These are phyloP conservation scores for Neurospora intermedia DNA, from an alignment of 495 filamentous ascomycete species.

Conservation along the genomic window DNA sequence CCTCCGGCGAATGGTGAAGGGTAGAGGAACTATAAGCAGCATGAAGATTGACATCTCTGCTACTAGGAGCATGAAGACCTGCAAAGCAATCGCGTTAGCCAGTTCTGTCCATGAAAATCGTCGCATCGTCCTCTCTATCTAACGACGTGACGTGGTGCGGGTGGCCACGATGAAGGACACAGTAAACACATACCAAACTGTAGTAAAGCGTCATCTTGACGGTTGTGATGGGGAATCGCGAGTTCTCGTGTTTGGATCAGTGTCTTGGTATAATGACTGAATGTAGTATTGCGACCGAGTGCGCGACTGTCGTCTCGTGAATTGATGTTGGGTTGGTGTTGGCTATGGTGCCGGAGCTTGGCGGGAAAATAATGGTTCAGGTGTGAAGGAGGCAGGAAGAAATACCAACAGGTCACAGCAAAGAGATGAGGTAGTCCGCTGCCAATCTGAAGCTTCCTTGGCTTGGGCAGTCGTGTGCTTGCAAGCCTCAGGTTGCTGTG, in stretches of 20 bases:
- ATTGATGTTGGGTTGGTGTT: background rate
- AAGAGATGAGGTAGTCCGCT: background rate
- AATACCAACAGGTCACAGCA: background rate
- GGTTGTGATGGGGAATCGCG: conserved; percentile 1
- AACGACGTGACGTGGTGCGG: background rate
- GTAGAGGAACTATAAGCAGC: conserved; percentile 82
- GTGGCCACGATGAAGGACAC: conserved; percentile 7
- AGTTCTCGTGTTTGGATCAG: background rate
- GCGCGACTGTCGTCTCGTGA: background rate
- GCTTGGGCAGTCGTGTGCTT: background rate
- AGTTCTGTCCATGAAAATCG: background rate
- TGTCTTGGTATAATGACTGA: background rate
- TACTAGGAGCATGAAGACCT: conserved; percentile 92
- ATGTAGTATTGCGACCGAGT: background rate
- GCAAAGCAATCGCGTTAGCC: conserved; percentile 19
- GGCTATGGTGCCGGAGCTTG: background rate
- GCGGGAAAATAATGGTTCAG: background rate
- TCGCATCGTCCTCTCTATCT: background rate
- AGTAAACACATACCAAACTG: conserved; percentile 60
- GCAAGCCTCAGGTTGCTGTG: background rate
- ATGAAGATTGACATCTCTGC: conserved; percentile 91
- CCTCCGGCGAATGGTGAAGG: conserved; percentile 75
- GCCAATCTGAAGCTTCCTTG: background rate
- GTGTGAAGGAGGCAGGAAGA: background rate
- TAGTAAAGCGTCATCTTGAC: conserved; percentile 96